phyloP scores from a whole-genome alignment of 73 alveolate genomes.

The Paramecium octaurelia region DNA sequence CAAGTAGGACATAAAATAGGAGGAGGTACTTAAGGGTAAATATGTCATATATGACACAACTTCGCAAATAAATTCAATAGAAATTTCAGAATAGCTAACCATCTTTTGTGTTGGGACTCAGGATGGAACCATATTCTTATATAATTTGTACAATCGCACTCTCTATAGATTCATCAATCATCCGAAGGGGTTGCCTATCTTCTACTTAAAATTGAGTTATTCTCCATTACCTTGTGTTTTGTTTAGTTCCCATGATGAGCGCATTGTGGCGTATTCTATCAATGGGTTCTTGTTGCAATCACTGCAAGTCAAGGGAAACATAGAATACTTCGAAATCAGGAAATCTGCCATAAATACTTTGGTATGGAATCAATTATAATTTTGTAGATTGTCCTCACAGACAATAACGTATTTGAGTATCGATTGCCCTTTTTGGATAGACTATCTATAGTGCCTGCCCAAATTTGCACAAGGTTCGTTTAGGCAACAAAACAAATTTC shows the following conservation, averaged over 20 bases:
- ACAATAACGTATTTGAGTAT: background rate
- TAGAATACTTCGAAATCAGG: background rate
- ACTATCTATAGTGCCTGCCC: background rate
- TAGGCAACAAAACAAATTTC: background rate
- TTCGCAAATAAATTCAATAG: background rate
- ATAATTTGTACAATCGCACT: constrained; percentile 11
- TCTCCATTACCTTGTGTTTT: background rate
- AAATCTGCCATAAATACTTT: background rate
- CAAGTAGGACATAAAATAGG: background rate
- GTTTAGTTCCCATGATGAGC: background rate
- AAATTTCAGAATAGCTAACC: background rate
- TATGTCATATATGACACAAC: background rate
- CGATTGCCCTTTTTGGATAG: background rate
- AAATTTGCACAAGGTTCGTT: background rate
- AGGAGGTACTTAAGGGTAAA: background rate
- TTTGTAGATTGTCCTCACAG: background rate
- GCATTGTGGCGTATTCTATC: background rate
- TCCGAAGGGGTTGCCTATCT: background rate
- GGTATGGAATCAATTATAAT: background rate
- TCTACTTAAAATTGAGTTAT: background rate
- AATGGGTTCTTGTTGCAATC: background rate
- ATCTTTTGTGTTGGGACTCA: constrained; percentile 18
- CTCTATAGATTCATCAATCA: background rate
- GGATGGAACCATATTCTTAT: background rate
- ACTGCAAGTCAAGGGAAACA: background rate